Percentiles rank a stretch among this genome's conserved stretches.
phyloP scores from a whole-genome alignment of 345 rosid genomes.

The Passiflora organensis region DNA sequence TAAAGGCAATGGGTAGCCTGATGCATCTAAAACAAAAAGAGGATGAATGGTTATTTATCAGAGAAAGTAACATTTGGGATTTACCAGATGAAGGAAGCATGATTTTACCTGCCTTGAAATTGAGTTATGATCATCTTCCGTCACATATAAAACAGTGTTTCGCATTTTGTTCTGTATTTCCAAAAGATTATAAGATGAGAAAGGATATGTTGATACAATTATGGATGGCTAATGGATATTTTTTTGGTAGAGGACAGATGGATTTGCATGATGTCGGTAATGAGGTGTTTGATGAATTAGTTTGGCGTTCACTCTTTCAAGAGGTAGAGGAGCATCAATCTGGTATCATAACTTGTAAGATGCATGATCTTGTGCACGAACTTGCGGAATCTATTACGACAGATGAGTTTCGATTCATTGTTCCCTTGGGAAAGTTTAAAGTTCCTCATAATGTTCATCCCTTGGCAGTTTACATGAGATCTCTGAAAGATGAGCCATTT shows the following conservation, averaged over 20 bases:
- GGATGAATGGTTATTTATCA: slow-evolving; percentile 7
- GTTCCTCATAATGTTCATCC: background rate
- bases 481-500: background rate
- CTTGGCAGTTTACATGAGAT: background rate
- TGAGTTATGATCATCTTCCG: slow-evolving; percentile 1
- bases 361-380: slow-evolving; percentile 26
- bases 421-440: background rate
- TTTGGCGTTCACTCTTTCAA: slow-evolving; percentile 16
- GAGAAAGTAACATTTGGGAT: slow-evolving; percentile 16
- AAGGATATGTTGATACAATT: slow-evolving; percentile 9
- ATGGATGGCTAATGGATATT: slow-evolving; percentile 31
- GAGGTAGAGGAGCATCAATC: background rate
- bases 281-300: slow-evolving; percentile 14
- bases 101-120: slow-evolving; percentile 1
- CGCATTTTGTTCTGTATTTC: slow-evolving; percentile 5
- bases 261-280: slow-evolving; percentile 13
- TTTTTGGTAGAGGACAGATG: background rate
- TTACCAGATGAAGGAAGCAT: background rate
- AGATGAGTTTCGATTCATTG: slow-evolving; percentile 1
- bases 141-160: slow-evolving; percentile 3
- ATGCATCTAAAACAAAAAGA: slow-evolving; percentile 3
- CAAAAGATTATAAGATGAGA: background rate
- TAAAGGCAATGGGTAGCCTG: slow-evolving; percentile 11
- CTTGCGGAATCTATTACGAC: slow-evolving; percentile 13
- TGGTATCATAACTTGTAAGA: slow-evolving; percentile 4